Evolutionary conservation across 2,329 filamentous ascomycete species (phyloP), one percentile per base, ranked within the genome.

Genomic region (Ascochyta fabae): DNA sequence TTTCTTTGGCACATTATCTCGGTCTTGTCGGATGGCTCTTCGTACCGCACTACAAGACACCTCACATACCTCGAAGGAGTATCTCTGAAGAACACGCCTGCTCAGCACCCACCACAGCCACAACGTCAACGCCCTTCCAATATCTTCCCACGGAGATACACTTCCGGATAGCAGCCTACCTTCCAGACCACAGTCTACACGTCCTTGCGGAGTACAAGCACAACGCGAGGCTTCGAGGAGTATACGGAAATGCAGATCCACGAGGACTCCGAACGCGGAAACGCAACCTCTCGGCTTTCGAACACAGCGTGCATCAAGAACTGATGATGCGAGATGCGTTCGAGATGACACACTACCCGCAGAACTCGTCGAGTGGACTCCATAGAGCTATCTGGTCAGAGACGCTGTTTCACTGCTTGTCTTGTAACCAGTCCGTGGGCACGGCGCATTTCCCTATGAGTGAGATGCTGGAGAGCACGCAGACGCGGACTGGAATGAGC

Each of bases 401-500:
- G 12, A 26, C 35, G 19, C 34, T 13, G 1, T 46, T 46, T 27
- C 43, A 41, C 35, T 46, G 42, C 16, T 40, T 23, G 27, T 22
- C 19, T 22, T 52, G 42, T 5, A 16, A 41, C 3, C 12, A 46
- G 10, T 10, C 26, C 13, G 41, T 46, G 10, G 35, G 42, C 27
- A 16, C 19, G 23, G 15, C 42, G 4, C 42, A 52, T 16, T 52
- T 46, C 5, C 22, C 42, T 7, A 2, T 40, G 26, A 23, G 23
- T 2, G 33, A 52, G 29, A 40, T 52, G 42, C 10, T 34, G 8
- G 10, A 35, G n/a, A 52, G 41, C 42, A 12, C 26, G 8, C 22
- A 46, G 2, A 19, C 10, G 23, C 36, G 42, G 35, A 41, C 49
- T 8, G 29, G 49, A 9, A 52, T 52, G 49, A 29, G 41, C 27